phyloP scores from a whole-genome alignment of 768 basidiomycete species.

The Suillus tomentosus region DNA sequence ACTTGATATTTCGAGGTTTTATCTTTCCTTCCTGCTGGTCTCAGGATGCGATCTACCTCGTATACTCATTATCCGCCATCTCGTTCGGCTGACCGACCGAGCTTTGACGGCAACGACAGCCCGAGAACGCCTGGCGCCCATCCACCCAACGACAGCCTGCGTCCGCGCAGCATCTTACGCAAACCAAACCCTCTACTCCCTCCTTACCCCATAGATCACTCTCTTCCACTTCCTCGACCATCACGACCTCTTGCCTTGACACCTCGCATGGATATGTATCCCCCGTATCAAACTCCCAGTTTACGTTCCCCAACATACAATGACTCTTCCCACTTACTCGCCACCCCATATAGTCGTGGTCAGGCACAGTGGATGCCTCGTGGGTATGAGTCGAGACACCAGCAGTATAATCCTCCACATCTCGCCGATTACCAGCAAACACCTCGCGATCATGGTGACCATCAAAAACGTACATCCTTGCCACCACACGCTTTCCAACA shows the following conservation, averaged over 20 bases:
- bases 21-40: constrained; percentile 12
- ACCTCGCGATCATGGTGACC: constrained; percentile 17
- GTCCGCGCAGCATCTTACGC: constrained; percentile 24
- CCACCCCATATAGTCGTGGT: constrained; percentile 18
- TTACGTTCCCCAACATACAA: constrained; percentile 20
- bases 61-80: constrained; percentile 22
- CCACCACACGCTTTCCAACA: constrained; percentile 17
- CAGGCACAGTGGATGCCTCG: constrained; percentile 25
- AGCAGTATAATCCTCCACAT: constrained; percentile 18
- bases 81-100: constrained; percentile 12
- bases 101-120: constrained; percentile 4
- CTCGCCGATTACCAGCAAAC: constrained; percentile 14
- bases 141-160: constrained; percentile 8
- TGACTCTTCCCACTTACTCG: constrained; percentile 25
- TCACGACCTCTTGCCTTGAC: constrained; percentile 13
- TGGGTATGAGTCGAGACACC: constrained; percentile 13
- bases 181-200: constrained; percentile 12
- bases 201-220: constrained; percentile 12
- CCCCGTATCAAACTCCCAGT: constrained; percentile 19
- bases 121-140: constrained; percentile 11
- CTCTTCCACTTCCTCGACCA: constrained; percentile 4
- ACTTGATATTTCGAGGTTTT: background rate
- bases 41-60: constrained; percentile 22
- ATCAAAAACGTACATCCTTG: constrained; percentile 18
- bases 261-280: constrained; percentile 16